Evolutionary conservation across 345 rosid genomes (phyloP), one percentile per base, ranked within the genome.

Genomic region (Brassica juncea): DNA sequence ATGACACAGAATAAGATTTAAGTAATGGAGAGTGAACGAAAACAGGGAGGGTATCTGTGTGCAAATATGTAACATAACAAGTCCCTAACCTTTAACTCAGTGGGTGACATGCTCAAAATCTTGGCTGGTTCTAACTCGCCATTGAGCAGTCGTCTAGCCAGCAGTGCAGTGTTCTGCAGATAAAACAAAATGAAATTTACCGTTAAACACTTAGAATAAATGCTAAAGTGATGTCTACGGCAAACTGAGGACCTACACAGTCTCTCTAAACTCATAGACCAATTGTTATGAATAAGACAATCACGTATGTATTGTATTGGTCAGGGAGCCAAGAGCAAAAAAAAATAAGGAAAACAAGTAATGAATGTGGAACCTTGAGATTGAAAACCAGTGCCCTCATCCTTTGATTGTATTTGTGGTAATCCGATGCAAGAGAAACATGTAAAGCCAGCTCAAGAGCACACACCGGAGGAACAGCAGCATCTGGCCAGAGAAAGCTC

Each of bases 321-420:
- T 14, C 54, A 6, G 16, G 4, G 4, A 47, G 4, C 54, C 54
- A 12, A 1, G 54, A 47, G 54, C 6, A 47, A 47, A 10, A 37
- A 42, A 42, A 14, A 12, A 47, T 12, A 47, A 1, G 54, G 54
- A 47, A 47, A 47, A 47, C 6, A 14, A 47, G 15, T 4, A 47
- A 14, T 47, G 55, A 47, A 70, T 21, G 23, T 64, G 71, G 35
- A 68, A 92, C 98, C 97, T 87, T 93, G 81, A 96, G 90, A 89
- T 96, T 96, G 84, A 89, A 96, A 66, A 79, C 82, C 67, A 96
- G 82, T 78, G 89, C 89, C 73, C 99, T 87, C 91, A 96, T 32
- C 82, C 93, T 91, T 78, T 92, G 97, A 82, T 93, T 96, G 77
- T 93, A 96, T 78, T 96, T 96, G 70, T 91, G 97, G 77, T 81